These are phyloP conservation scores for Pilatotrama ljubarskyi DNA, from an alignment of 768 basidiomycete species.

Conservation along the genomic window DNA sequence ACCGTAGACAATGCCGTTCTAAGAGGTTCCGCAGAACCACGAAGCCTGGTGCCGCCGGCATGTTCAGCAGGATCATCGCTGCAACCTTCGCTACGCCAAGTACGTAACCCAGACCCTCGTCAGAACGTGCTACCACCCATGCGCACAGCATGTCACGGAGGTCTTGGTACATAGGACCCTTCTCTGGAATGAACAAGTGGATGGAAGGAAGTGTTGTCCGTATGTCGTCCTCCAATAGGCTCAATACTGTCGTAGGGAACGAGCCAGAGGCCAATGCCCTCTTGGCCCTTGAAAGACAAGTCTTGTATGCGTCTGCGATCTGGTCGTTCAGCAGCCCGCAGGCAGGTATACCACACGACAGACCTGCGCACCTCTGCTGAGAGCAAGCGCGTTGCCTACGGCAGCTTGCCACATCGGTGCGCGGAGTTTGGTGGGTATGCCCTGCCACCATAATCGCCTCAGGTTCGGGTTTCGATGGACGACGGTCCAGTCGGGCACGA, in stretches of 20 bases:
- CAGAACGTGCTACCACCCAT: constrained; percentile 84
- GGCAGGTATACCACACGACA: background rate
- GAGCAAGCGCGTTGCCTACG: constrained; percentile 79
- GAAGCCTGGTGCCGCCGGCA: constrained; percentile 75
- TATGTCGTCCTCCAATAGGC: constrained; percentile 74
- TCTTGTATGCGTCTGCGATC: constrained; percentile 66
- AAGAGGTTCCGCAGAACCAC: constrained; percentile 82
- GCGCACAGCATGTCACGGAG: constrained; percentile 83
- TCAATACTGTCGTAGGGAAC: constrained; percentile 65
- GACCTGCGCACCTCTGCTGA: constrained; percentile 67
- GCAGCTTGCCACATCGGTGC: constrained; percentile 82
- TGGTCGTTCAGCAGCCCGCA: background rate
- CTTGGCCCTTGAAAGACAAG: constrained; percentile 71
- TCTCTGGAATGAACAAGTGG: constrained; percentile 76
- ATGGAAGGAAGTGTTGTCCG: constrained; percentile 69
- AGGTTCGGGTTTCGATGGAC: constrained; percentile 66
- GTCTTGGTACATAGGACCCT: constrained; percentile 79
- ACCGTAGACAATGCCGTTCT: constrained; percentile 80
- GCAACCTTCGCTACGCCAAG: constrained; percentile 71
- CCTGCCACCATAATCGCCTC: constrained; percentile 83
- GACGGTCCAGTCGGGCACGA: constrained; percentile 81
- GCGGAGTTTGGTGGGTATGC: constrained; percentile 81
- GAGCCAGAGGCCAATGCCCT: constrained; percentile 63
- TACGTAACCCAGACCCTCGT: constrained; percentile 79
- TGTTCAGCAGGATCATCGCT: constrained; percentile 84